Evolutionary conservation across 352 stramenopile species (phyloP).

Genomic region (Globisporangium splendens): DNA sequence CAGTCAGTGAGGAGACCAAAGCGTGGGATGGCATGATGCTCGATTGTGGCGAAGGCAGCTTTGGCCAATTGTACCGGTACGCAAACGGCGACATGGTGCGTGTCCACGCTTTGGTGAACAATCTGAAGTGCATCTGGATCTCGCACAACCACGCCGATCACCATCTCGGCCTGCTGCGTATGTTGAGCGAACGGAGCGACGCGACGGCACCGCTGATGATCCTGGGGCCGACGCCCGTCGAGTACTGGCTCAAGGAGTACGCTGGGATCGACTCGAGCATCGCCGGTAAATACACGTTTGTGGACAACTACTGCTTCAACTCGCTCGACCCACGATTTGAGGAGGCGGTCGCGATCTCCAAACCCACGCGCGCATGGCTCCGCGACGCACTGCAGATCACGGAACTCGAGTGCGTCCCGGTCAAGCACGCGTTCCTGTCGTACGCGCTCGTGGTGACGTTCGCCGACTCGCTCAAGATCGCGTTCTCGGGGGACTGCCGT

Average conservation of each 20-base stretch:
- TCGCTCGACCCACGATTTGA: conserved; percentile 36
- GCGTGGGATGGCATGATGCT: conserved; percentile 83
- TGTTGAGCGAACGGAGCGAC: conserved; percentile 76
- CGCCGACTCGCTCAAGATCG: conserved; percentile 69
- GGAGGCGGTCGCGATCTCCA: conserved; percentile 26
- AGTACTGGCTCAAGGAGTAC: conserved; percentile 93
- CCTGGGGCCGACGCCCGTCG: conserved; percentile 89
- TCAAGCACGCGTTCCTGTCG: conserved; percentile 89
- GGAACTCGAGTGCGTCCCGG: conserved; percentile 59
- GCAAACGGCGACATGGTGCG: conserved; percentile 33
- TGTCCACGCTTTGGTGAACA: conserved; percentile 50
- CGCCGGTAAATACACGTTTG: conserved; percentile 83
- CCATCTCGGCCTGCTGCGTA: conserved; percentile 91
- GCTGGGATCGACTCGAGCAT: conserved; percentile 70
- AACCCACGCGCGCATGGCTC: conserved; percentile 38
- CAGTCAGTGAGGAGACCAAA: background rate
- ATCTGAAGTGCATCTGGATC: conserved; percentile 94
- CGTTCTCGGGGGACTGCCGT: conserved; percentile 95
- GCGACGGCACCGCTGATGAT: conserved; percentile 79
- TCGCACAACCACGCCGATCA: conserved; percentile 98
- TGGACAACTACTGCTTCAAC: conserved; percentile 86
- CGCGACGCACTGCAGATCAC: conserved; percentile 36
- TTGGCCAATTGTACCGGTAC: conserved; percentile 89
- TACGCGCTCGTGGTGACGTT: conserved; percentile 89
- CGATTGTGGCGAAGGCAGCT: conserved; percentile 95